Conservation (phyloP, 1,139 yeast genomes). For the Geotrichum cucujoidarum region DNA sequence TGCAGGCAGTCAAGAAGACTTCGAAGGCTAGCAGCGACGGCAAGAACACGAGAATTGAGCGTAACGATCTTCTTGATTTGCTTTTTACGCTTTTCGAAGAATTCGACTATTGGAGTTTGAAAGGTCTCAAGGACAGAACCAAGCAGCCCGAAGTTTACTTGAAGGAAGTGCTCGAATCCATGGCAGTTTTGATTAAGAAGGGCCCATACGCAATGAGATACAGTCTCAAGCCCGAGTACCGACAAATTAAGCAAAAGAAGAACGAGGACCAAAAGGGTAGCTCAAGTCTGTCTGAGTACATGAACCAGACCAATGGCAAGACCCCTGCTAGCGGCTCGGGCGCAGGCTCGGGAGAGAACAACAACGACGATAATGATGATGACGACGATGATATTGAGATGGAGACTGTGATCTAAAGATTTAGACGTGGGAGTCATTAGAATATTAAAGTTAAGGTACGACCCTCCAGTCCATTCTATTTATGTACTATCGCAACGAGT, state of each 20-base stretch:
- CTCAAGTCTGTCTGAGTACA: constrained; percentile 28
- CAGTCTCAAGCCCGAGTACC: constrained; percentile 84
- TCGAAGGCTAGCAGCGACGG: constrained; percentile 55
- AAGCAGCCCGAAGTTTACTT: constrained; percentile 93
- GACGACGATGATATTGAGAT: constrained; percentile 35
- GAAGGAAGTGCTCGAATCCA: constrained; percentile 84
- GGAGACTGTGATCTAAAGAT: constrained; percentile 27
- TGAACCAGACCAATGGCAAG: constrained; percentile 22
- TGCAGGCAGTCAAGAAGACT: constrained; percentile 36
- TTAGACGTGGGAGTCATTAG: not conserved
- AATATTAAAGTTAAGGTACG: too few relatives aligned
- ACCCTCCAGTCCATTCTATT: too few relatives aligned
- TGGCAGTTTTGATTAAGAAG: constrained; percentile 83
- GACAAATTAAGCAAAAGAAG: constrained; percentile 33
- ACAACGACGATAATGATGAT: constrained; percentile 17
- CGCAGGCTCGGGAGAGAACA: not conserved
- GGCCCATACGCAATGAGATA: constrained; percentile 96
- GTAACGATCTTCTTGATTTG: constrained; percentile 83
- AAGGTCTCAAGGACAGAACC: constrained; percentile 89
- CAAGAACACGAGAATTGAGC: constrained; percentile 90
- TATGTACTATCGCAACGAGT: too few relatives aligned
- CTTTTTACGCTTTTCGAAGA: constrained; percentile 87
- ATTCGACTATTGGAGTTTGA: constrained; percentile 94
- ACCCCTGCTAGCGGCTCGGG: not conserved
- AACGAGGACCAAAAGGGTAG: constrained; percentile 40